Base-by-base conservation (phyloP, 345 rosid species). In the Eucalyptus pauciflora region DNA sequence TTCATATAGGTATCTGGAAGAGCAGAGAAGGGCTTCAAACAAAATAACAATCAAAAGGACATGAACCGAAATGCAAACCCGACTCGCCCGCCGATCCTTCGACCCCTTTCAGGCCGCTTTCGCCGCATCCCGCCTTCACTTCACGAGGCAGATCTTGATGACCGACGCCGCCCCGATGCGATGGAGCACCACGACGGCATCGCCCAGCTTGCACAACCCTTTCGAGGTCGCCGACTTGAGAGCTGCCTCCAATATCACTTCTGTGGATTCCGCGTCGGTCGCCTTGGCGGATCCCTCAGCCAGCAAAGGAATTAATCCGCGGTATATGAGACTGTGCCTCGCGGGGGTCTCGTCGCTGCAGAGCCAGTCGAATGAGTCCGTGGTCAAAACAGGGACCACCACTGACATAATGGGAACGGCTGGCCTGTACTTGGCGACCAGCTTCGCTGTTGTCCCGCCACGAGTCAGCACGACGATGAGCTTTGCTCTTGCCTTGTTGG, bases 361-460 rank as follows among this genome's bases (percentile, higher is more conserved):
- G 22, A 31, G 79, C 90, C 90, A 89, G 88, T 89, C 88, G 3
- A 89, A 86, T 4, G 86, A 89, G 86, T 89, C 88, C 9, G 90
- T 89, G 46, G 90, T 89, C 86, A 89, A 51, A 31, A 86, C 90
- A 2, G 90, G 88, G 87, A 89, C 90, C 25, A 89, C 90, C 54
- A 89, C 90, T 2, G 90, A 89, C 79, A 89, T 80, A 33, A 89
- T 86, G 24, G 90, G 90, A 45, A 89, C 90, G 6, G 90, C 90
- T 8, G 90, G 90, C 58, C 90, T 76, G 88, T 89, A 89, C 88
- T 89, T 89, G n/a, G 90, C 90, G 13, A 89, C 90, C 86, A 89
- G 80, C 88, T 89, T 89, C 2, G 90, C 90, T 15, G 90, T 89
- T 14, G 88, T 87, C 33, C 90, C 90, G n/a, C 90, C 90, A 16